A percentile compares a stretch with the other conserved stretches of the same genome.
Evolutionary conservation across 306 rosid genomes (phyloP).

Genomic region (Rosa chinensis): DNA sequence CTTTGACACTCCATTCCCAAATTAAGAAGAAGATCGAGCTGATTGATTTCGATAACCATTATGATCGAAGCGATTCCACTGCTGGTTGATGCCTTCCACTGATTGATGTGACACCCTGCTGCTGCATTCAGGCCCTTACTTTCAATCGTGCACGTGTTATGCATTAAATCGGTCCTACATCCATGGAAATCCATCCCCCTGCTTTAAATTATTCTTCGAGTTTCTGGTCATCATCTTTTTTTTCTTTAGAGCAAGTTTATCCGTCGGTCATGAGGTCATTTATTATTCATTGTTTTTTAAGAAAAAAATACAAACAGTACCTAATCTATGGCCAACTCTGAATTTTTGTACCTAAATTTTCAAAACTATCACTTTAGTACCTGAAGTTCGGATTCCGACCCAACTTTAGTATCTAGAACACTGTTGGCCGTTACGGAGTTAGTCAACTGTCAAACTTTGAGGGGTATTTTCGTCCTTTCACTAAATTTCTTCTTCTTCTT

Average conservation of each 20-base stretch:
- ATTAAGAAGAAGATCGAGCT: background rate
- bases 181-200: slow-evolving; percentile 3
- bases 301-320: no score
- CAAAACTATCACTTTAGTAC: no score
- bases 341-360: no score
- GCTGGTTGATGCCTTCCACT: background rate
- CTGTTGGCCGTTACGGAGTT: no score
- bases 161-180: slow-evolving; percentile 18
- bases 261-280: no score
- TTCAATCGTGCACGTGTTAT: slow-evolving; percentile 30
- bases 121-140: slow-evolving; percentile 6
- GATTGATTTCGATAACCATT: background rate
- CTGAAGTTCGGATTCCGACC: no score
- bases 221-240: background rate
- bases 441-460: no score
- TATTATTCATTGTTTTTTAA: no score
- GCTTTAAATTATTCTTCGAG: background rate
- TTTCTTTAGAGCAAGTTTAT: background rate
- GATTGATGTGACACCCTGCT: slow-evolving; percentile 21
- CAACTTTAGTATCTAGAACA: no score
- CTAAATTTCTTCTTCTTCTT: no score
- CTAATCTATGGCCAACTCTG: no score
- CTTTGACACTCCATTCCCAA: background rate
- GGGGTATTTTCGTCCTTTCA: no score
- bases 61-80: background rate